Evolutionary conservation across 2,329 filamentous ascomycete genomes (phyloP).

Genomic region (Helotiales sp.): DNA sequence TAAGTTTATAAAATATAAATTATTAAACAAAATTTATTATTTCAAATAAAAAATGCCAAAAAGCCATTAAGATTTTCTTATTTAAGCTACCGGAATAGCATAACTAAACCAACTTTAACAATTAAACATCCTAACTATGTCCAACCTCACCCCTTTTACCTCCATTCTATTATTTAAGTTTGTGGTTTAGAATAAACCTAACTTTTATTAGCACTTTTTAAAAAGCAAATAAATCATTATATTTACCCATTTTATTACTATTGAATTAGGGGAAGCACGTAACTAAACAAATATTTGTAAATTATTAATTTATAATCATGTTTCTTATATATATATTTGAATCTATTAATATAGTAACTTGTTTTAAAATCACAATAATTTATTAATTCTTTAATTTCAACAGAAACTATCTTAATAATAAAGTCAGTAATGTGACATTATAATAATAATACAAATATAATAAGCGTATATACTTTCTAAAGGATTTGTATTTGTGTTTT

Average conservation of each 20-base stretch:
- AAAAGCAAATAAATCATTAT: background rate
- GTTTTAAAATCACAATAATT: background rate
- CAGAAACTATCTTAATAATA: slow-evolving; percentile 14
- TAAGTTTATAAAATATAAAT: slow-evolving; percentile 1
- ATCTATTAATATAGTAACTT: background rate
- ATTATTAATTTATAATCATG: background rate
- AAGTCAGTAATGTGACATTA: slow-evolving; percentile 6
- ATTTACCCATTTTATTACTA: background rate
- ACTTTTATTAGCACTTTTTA: background rate
- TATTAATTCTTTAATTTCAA: slow-evolving; percentile 13
- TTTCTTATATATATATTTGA: background rate
- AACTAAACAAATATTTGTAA: background rate
- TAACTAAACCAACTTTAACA: slow-evolving; percentile 9
- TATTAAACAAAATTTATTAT: background rate
- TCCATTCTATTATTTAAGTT: background rate
- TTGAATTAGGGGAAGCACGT: background rate
- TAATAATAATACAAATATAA: slow-evolving; percentile 9
- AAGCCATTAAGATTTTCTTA: slow-evolving; percentile 4
- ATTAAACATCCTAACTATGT: slow-evolving; percentile 1
- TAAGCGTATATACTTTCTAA: slow-evolving; percentile 14
- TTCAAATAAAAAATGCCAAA: slow-evolving; percentile 12
- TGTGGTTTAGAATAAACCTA: background rate
- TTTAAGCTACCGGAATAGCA: slow-evolving; percentile 12
- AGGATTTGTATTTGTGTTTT: slow-evolving; percentile 19
- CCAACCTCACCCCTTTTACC: slow-evolving; percentile 1